Evolutionary conservation across 345 rosid species (phyloP), one percentile per base, ranked within the genome.

Genomic region (Theobroma cacao): DNA sequence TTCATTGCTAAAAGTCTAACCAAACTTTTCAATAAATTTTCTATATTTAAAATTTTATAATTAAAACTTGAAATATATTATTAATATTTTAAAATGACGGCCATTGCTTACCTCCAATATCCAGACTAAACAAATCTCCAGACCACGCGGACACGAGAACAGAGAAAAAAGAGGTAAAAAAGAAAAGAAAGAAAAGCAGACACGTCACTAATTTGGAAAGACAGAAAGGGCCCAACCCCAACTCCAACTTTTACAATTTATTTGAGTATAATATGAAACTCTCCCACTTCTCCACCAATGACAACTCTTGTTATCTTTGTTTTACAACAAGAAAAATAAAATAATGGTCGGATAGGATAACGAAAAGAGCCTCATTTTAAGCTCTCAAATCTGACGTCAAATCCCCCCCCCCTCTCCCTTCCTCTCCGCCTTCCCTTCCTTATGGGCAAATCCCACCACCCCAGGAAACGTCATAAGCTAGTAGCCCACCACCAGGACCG

Each of bases 381-480:
- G 62, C 15, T 72, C 43, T 31, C 55, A 15, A 47, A 28, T 33
- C 40, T 70, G 10, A 8, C 2, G 5, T 18, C 13, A 24, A 18
- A 1, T 36, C 6, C n/a, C 28, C 34, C 65, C 28, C 15, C 7
- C n/a, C 6, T 14, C 28, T n/a, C 65, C 28, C 15, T 8, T 1
- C 50, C 26, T 34, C 4, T 24, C 41, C 30, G 12, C 4, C n/a
- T 40, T 41, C 22, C 12, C 24, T 28, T 17, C 2, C 38, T 40
- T 64, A 56, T 82, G 30, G 4, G 67, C 38, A 59, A 40, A 56
- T 18, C 75, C 52, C 48, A 77, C 59, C 0, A 53, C 58, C 43
- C 84, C 63, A 0, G 62, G 48, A 86, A 89, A 75, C 81, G 84
- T 81, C 82, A 26, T 2, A 85, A 75, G 47, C 63, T 26, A 28